These are phyloP conservation scores for Ambrosiella xylebori DNA, from an alignment of 2,329 filamentous ascomycete genomes.

Conservation along the genomic window DNA sequence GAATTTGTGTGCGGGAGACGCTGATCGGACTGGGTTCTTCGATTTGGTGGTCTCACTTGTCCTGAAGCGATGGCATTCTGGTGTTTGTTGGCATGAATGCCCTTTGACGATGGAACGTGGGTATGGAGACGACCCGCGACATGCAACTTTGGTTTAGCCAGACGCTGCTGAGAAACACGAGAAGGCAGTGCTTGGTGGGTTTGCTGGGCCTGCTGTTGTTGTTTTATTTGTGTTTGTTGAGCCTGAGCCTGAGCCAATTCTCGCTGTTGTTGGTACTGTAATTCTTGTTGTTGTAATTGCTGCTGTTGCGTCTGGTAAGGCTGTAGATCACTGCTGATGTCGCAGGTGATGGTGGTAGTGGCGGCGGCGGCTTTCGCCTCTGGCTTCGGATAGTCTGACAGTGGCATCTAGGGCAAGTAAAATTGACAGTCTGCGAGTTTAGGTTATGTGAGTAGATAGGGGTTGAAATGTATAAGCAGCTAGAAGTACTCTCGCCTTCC, in stretches of 20 bases:
- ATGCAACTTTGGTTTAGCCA: conserved; percentile 12
- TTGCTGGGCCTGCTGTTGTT: not conserved
- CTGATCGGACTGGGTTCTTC: conserved; percentile 10
- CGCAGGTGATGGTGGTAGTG: no score
- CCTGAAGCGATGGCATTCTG: conserved; percentile 7
- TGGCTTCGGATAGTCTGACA: not conserved
- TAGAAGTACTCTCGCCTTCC: no score
- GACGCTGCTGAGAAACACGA: conserved; percentile 12
- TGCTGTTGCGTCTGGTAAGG: not conserved
- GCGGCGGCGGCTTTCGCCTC: not conserved
- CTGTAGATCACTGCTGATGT: not conserved
- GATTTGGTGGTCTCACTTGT: conserved; percentile 10
- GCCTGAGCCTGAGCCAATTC: not conserved
- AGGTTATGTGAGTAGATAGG: no score
- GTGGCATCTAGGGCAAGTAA: not conserved
- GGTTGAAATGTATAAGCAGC: no score
- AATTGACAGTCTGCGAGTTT: no score
- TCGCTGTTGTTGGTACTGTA: not conserved
- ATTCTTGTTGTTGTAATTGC: not conserved
- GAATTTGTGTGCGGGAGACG: conserved; percentile 3
- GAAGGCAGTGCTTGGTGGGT: not conserved
- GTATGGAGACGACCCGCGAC: conserved; percentile 11
- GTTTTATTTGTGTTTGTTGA: not conserved
- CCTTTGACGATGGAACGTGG: conserved; percentile 12
- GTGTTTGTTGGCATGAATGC: conserved; percentile 7